These are phyloP conservation scores for Emmonsiellopsis sp. DNA, from an alignment of 2,329 filamentous ascomycete species.

Conservation along the genomic window DNA sequence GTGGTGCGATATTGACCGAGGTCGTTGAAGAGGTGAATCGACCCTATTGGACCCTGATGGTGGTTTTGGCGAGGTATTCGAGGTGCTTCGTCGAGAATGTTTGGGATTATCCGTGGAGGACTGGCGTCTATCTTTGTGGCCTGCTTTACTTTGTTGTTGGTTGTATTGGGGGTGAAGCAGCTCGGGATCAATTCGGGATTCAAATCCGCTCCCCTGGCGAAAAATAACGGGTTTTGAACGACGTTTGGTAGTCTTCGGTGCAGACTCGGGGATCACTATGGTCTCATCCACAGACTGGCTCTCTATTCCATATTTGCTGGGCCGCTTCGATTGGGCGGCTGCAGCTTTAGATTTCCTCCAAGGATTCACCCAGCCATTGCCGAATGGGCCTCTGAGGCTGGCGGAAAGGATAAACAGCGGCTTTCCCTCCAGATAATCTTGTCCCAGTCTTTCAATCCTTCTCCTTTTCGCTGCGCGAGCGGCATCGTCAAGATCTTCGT, in stretches of 20 bases:
- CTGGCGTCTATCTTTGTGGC: neutral
- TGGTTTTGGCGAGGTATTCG: neutral
- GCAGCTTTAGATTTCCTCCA: slow-evolving; percentile 23
- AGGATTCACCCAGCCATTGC: slow-evolving; percentile 37
- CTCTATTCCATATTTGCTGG: neutral
- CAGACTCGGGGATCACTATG: neutral
- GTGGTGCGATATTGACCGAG: neutral
- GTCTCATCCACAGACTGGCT: neutral
- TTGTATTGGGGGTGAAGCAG: neutral
- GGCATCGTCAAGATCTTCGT: slow-evolving; percentile 29
- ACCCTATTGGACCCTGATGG: neutral
- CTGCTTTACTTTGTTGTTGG: neutral
- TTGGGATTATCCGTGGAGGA: neutral
- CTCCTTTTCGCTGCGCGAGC: slow-evolving; percentile 29
- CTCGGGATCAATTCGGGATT: neutral
- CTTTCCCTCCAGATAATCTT: slow-evolving; percentile 33
- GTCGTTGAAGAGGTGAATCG: neutral
- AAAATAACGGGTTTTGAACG: neutral
- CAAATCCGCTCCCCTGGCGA: neutral
- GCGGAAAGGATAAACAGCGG: slow-evolving; percentile 39
- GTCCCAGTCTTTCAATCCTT: slow-evolving; percentile 34
- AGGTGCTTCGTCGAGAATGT: neutral
- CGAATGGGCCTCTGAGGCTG: slow-evolving; percentile 37
- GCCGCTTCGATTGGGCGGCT: neutral
- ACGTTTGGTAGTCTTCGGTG: neutral